Conservation (phyloP, 1,284 basidiomycete genomes). For the Takashimella tepidaria region DNA sequence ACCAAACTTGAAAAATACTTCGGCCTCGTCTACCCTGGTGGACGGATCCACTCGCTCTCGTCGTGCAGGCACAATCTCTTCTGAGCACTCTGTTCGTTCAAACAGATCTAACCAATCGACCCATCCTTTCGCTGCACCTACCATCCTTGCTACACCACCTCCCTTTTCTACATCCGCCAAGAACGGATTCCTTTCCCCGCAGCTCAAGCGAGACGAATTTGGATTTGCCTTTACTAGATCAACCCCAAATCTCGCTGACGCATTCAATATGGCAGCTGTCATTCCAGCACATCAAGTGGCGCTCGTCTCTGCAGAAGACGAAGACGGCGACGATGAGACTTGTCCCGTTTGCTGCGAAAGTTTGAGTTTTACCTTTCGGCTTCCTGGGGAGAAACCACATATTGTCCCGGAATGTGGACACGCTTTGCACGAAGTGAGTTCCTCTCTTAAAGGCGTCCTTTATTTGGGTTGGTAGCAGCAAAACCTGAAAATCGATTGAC, state of each 20-base stretch:
- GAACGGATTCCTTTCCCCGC: constrained; percentile 6
- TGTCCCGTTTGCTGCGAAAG: constrained; percentile 48
- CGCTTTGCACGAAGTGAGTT: constrained; percentile 79
- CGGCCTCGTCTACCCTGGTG: constrained; percentile 13
- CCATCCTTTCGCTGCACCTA: constrained; percentile 35
- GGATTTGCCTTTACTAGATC: constrained; percentile 18
- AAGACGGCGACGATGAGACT: constrained; percentile 34
- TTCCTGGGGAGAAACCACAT: constrained; percentile 92
- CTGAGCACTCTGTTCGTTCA: constrained; percentile 15
- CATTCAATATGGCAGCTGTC: constrained; percentile 11
- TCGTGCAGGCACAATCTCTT: constrained; percentile 23
- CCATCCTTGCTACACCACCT: constrained; percentile 17
- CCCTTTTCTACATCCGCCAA: constrained; percentile 7
- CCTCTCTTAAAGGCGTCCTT: too few relatives aligned
- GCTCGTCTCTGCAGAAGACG: constrained; percentile 34
- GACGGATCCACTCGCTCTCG: not conserved
- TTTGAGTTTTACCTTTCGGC: constrained; percentile 43
- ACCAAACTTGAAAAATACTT: not conserved
- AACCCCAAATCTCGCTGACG: constrained; percentile 23
- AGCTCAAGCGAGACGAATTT: not conserved
- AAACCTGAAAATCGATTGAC: constrained; percentile 15
- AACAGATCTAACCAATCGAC: constrained; percentile 16
- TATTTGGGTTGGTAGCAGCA: too few relatives aligned
- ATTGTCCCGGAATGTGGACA: constrained; percentile 97
- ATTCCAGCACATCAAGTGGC: constrained; percentile 36